Evolutionary conservation across 1,284 basidiomycete genomes (phyloP), one percentile per base, ranked within the genome.

Genomic region (Porodaedalea pini): DNA sequence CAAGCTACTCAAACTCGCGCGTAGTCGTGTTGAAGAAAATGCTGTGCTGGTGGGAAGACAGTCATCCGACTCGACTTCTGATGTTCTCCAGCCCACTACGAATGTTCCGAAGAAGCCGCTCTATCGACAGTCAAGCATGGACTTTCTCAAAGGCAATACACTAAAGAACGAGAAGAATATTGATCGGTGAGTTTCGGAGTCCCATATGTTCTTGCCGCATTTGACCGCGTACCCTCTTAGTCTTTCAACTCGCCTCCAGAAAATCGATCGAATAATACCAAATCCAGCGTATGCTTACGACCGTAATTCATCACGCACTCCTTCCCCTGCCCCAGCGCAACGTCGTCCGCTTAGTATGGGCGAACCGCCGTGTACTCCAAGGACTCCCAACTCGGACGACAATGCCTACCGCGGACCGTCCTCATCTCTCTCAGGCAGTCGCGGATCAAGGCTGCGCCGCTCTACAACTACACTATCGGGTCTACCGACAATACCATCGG

Each of bases 61-160:
- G 65, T 65, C 72, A 36, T 62, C 68, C 19, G 61, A 63, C 49
- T 44, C 47, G 43, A 31, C 68, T 57, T 70, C 72, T 40, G 64
- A 67, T 40, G 72, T 75, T 34, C 68, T 73, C 13, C 73, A 75
- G 61, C 66, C 69, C 51, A 75, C 74, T 4, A 77, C 75, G 37
- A 78, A 78, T 64, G 73, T 72, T 61, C 66, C 68, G 37, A 78
- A 76, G 60, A 79, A 83, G 17, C 84, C 85, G 10, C 72, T 90
- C 31, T 88, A 88, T 69, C 77, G 86, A 60, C 88, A 89, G 72
- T 89, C 86, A 36, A 89, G 87, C 69, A 91, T 90, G 89, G 89
- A 92, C 66, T 90, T 90, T 65, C 80, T 91, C 70, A 80, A 79
- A 62, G 74, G 75, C 57, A 67, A 71, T 58, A 78, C 81, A 61